A percentile compares a stretch with the other conserved stretches of the same genome.
Evolutionary conservation across 148 eudicot genomes (phyloP).

Genomic region (Cornus kousa): DNA sequence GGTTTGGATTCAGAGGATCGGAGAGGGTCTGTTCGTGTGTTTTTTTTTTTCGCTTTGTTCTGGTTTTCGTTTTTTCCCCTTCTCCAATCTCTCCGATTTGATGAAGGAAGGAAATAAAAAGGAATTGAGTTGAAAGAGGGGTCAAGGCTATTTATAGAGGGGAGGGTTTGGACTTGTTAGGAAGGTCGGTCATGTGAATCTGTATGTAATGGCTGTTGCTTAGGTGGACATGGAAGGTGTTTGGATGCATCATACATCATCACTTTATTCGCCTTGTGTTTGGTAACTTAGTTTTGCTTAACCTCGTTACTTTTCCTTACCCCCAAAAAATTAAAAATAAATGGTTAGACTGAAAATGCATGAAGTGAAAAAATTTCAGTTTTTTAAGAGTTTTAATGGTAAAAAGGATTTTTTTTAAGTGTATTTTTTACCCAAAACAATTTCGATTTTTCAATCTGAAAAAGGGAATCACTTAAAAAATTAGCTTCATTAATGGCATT

Average conservation of each 20-base stretch:
- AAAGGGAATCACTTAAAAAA: too few relatives aligned
- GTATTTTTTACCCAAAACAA: too few relatives aligned
- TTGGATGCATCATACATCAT: not conserved
- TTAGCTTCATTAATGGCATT: too few relatives aligned
- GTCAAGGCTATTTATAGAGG: constrained; percentile 27
- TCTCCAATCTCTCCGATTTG: not conserved
- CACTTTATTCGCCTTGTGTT: not conserved
- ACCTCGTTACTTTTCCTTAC: too few relatives aligned
- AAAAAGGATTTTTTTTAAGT: too few relatives aligned
- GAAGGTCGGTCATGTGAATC: constrained; percentile 26
- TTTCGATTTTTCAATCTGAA: too few relatives aligned
- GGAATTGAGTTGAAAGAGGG: not conserved
- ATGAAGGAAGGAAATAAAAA: not conserved
- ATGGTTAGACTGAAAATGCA: too few relatives aligned
- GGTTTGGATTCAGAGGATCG: not conserved
- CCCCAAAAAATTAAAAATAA: too few relatives aligned
- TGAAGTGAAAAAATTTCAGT: too few relatives aligned
- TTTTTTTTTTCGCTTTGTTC: too few relatives aligned
- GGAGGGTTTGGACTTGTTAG: constrained; percentile 12
- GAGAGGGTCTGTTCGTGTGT: not conserved
- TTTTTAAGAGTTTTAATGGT: too few relatives aligned
- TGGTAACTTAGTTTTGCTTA: too few relatives aligned
- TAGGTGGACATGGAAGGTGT: not conserved
- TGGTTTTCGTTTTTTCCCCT: not conserved
- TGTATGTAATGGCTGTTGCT: not conserved